Base-by-base conservation (phyloP, 495 filamentous ascomycete species). In the Hypoxylon perforatum region DNA sequence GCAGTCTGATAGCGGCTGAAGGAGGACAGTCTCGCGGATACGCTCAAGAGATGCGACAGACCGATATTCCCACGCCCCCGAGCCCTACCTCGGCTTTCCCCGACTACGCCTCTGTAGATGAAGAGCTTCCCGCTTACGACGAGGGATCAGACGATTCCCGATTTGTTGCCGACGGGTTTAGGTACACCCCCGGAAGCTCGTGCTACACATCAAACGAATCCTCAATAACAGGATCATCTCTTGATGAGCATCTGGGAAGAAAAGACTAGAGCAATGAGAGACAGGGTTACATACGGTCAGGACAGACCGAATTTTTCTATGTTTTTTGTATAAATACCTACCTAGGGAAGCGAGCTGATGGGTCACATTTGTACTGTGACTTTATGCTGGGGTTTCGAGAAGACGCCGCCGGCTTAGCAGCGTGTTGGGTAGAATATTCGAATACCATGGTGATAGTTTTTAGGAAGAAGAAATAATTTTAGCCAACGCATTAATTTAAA, bases 1-100 rank as follows among this genome's bases (percentile, higher is more conserved):
- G 73, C 12, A 73, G 75, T 47, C 74, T 87, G 21, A 74, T 84
- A 23, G 75, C 76, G 19, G 79, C 79, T 9, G 80, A 80, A 50
- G 78, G 78, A 53, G 77, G 73, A 17, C 75, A 75, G 35, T 69
- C 46, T 18, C 67, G 25, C 1, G 49, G 60, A 36, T 47, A 62
- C 7, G 7, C 51, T 7, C 30, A 39, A 19, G 22, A 70, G 35
- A 59, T 14, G 36, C 65, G 39, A 15, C 56, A 62, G 36, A 58
- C 21, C 6, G 58, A 55, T 23, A 28, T 51, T 6, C 63, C 65
- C 3, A 49, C 56, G 9, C 67, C 70, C 28, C 70, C 63, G n/a
- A 71, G 71, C 53, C 73, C 69, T 2, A 65, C 68, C 17, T 68
- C 67, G n/a, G 67, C 71, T 17, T 74, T 70, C 21, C 66, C 71